phyloP scores from a whole-genome alignment of 257 asterid species.

The Gentiana macrophylla region DNA sequence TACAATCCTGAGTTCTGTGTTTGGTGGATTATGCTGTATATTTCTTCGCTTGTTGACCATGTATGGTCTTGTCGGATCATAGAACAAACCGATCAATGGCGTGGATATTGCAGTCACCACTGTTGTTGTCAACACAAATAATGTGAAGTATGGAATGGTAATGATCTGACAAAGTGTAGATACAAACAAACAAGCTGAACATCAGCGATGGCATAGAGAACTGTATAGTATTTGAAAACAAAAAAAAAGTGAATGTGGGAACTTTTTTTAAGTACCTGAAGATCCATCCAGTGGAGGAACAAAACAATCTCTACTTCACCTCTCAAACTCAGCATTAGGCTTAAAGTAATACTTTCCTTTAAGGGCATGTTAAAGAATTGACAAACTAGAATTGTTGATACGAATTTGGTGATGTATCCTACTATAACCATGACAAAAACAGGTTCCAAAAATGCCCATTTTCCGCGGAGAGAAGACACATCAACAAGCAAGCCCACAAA shows the following conservation, averaged over 20 bases:
- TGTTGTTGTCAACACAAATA: constrained; percentile 38
- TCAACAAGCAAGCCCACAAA: constrained; percentile 48
- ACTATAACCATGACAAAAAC: constrained; percentile 30
- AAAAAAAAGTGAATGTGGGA: not conserved
- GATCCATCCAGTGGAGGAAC: constrained; percentile 59
- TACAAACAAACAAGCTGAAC: not conserved
- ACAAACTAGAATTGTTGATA: constrained; percentile 26
- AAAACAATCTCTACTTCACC: constrained; percentile 70
- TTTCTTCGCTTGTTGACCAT: constrained; percentile 56
- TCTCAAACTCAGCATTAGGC: constrained; percentile 56
- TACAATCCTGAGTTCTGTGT: constrained; percentile 37
- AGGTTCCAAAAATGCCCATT: constrained; percentile 45
- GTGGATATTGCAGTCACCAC: constrained; percentile 35
- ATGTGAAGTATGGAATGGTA: constrained; percentile 31
- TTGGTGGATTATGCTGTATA: constrained; percentile 57
- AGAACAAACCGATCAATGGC: constrained; percentile 50
- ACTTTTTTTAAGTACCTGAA: constrained; percentile 27
- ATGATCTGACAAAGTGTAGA: constrained; percentile 37
- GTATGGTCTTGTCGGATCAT: constrained; percentile 72
- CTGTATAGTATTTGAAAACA: not conserved
- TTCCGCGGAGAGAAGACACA: constrained; percentile 17
- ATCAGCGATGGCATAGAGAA: not conserved
- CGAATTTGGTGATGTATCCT: constrained; percentile 25
- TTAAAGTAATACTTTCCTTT: constrained; percentile 58
- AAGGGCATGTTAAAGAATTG: constrained; percentile 30